These are phyloP conservation scores for Trypethelium eluteriae DNA, from an alignment of 495 filamentous ascomycete species.

Conservation along the genomic window DNA sequence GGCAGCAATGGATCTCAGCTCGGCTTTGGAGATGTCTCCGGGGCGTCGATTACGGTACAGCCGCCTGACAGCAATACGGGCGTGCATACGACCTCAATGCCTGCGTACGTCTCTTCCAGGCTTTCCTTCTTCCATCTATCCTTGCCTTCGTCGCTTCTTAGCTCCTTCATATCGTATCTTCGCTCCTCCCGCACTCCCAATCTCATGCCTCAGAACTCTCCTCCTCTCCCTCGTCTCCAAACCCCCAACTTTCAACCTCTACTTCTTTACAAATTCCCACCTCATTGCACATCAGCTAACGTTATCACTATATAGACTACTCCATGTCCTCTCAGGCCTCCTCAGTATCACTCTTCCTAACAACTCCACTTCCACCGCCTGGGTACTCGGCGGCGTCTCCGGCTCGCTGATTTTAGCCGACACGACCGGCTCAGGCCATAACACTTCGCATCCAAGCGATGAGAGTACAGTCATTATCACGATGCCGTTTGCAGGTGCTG, in stretches of 20 bases:
- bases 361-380: constrained; percentile 1
- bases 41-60: neutral
- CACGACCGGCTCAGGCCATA: neutral
- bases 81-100: neutral
- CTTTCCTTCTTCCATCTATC: neutral
- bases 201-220: neutral
- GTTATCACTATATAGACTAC: neutral
- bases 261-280: neutral
- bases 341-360: neutral
- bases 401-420: neutral
- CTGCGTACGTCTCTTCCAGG: neutral
- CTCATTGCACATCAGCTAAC: neutral
- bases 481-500: neutral
- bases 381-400: neutral
- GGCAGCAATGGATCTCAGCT: neutral
- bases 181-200: neutral
- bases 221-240: no score
- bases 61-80: neutral
- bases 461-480: neutral
- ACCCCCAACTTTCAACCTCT: neutral
- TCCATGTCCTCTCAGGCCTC: constrained; percentile 6
- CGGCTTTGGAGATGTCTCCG: neutral
- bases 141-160: neutral
- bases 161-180: neutral
- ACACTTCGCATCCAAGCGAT: neutral